Evolutionary conservation across 306 rosid genomes (phyloP), one percentile per base, ranked within the genome.

Genomic region (Trifolium repens): DNA sequence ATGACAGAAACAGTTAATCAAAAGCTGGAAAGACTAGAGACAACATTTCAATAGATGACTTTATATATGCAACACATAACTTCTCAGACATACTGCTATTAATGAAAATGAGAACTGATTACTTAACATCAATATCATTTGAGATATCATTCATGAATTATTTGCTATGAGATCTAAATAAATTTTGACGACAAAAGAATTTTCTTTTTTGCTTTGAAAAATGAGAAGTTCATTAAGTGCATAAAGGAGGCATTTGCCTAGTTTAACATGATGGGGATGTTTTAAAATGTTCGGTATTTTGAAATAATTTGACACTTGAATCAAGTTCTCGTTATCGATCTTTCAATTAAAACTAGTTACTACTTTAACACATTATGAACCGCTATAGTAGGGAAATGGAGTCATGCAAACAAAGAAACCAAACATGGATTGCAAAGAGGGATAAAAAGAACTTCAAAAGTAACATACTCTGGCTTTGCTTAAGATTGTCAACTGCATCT

Each of bases 391-490:
- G 49, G 76, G 44, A 15, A 79, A 55, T 59, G 58, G 61, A 69
- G 46, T 46, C 47, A 66, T 34, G 63, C 55, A 69, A 50, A 57
- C 62, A 69, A 59, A 57, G 5, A 73, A 79, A 47, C 16, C 17
- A 54, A 26, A 43, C 79, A 64, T 80, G 43, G 58, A 46, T 39
- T 47, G 54, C 30, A 53, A 72, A 71, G 16, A 40, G 72, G 54
- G 65, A 15, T 54, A 59, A 32, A 71, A 54, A 55, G 53, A 49
- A 69, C 55, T 63, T 54, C 62, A 40, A 47, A 57, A 74, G 47
- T 58, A 75, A n/a, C 80, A 71, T 84, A 91, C 98, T 84, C 11
- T 59, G 19, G n/a, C 35, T 27, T 68, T 39, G 73, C 65, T 78
- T 81, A 47, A 83, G 75, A 55, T 69, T 79, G 64, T 84, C 83